Base-by-base conservation (phyloP, 1,139 yeast genomes). In the Waltiozyma sp. region DNA sequence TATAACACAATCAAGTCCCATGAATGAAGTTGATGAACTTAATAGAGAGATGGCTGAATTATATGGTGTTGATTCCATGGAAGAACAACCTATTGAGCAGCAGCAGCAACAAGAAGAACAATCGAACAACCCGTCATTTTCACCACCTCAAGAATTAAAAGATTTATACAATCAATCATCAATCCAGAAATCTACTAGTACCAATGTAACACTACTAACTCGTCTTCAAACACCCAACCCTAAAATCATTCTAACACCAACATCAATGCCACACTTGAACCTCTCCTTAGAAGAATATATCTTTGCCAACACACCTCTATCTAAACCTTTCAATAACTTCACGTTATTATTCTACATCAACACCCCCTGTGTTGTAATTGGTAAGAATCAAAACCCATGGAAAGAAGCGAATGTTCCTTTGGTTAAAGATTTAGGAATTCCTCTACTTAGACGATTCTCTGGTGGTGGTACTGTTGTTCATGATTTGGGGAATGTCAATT, bases 391-490 rank as follows among this genome's bases (percentile, higher is more conserved):
- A 60, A 91, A 88, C 51, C 95, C 96, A 2, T 91, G 93, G 89
- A 75, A 79, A 46, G 99, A 91, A 58, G 73, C 81, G 28, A 83
- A 86, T 54, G 48, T 91, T 4, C 74, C 78, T 0, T 55, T 77
- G n/a, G 64, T 86, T 11, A 65, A 70, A 7, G 55, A 69, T 1
- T 60, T 75, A 13, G 36, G 69, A 1, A 70, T 86, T n/a, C 91
- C 94, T 0, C 59, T 89, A 13, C 61, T 93, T 3, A 68, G 98
- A 50, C 68, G 99, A 46, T 67, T 74, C 40, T 82, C 95, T 2
- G 99, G 99, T 1, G 99, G 99, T 2, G 99, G 99, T 0, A 79
- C 97, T 0, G 99, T 93, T 1, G 95, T 88, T 11, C 99, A 93
- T 58, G 98, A 91, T 61, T 54, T 70, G n/a, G 96, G 97, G 0